Evolutionary conservation across 164 flowering plant species (phyloP), one percentile per base, ranked within the genome.

Genomic region (Liriodendron chinense): DNA sequence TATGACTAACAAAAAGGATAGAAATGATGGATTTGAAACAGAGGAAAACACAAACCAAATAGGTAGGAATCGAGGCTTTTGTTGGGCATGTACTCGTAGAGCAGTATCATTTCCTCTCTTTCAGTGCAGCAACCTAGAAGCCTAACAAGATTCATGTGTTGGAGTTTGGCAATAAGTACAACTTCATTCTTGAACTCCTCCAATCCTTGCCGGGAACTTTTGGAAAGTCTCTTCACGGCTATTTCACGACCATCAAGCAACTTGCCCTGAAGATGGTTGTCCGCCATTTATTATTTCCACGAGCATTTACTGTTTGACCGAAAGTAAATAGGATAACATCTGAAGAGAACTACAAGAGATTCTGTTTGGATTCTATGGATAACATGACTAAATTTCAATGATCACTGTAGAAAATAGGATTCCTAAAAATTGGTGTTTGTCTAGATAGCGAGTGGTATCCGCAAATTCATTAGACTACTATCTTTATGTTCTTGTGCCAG

Each of bases 141-240:
- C 47, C 69, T 85, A 9, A 87, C 90, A 8, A 89, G 87, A 79
- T 87, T 89, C 21, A 82, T 57, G 76, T 89, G 92, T 25, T 89
- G 90, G 69, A 89, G 88, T 53, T 82, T 84, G 0, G 88, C 72
- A 9, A 83, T 83, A 68, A 87, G 59, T 0, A 56, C 47, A 47
- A 85, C 80, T 63, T 89, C 92, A 76, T 83, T 89, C 77, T 79
- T 83, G 70, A 88, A 87, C 69, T 87, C 86, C 4, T 74, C 12
- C 0, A 74, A 18, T 12, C 89, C 89, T 75, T 87, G 87, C 8
- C 74, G 65, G 1, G 88, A 85, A 24, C 53, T 57, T 34, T 68
- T 78, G 0, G 85, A 78, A 3, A 86, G 84, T 62, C 82, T 83
- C 65, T 87, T 86, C 10, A 86, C 82, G 3, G 88, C 90, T 25